Base-by-base conservation (phyloP, 163 green algal species). In the Smithsoniella earleae region DNA sequence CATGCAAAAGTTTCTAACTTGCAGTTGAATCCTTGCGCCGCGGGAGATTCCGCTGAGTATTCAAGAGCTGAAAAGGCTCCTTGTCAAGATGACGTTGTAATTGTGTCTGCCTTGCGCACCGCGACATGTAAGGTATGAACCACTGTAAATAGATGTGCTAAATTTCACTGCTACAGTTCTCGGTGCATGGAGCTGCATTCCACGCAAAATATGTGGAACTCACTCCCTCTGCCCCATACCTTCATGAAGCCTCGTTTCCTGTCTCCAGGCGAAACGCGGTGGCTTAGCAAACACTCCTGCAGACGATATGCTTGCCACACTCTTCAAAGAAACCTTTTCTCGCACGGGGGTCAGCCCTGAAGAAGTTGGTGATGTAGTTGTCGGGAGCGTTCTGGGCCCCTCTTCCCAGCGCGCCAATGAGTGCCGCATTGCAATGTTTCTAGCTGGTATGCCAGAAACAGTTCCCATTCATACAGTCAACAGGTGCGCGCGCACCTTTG, bases 391-490 rank as follows among this genome's bases (percentile, higher is more conserved):
- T 46, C 84, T 98, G 74, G 93, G 90, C 30, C 83, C 87, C 74
- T 91, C 84, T 46, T 91, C 83, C 16, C 94, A 99, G 85, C 86
- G 94, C 45, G 94, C 94, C 36, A 98, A 94, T 75, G 89, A 97
- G 85, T 88, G 79, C 46, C 87, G 94, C 69, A 98, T 98, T 36
- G 94, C 88, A 18, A 89, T 86, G 49, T 91, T 99, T 75, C 86
- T 96, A 30, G 90, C 93, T 3, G 94, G 94, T 73, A 95, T 98
- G 76, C 94, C 94, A 20, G 84, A 95, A 55, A 85, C 78, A 30
- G 94, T 99, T 46, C 92, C 94, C 4, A 86, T 96, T 13, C 87
- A 90, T 74, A 98, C 93, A 16, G 90, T 97, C 34, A 98, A 98
- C 84, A 83, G 85, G 82, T 86, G 30, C 1, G 75, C 0, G 34